A percentile compares a stretch with the other conserved stretches of the same genome.
Conservation (phyloP, 805 yeast genomes). For the Nakazawaea sp. region DNA sequence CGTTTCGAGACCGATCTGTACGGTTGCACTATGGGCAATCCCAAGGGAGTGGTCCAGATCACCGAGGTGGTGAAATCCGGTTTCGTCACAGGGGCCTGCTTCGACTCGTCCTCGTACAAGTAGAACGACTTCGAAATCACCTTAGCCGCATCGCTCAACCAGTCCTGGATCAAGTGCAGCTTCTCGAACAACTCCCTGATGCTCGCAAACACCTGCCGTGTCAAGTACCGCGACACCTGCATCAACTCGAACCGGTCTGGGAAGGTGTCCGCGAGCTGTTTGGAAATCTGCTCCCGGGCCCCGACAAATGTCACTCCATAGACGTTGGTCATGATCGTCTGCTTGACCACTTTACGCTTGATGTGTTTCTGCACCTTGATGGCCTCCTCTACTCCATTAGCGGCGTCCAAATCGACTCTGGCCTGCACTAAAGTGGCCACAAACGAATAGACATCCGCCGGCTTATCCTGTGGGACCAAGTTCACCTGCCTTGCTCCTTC, state of each 20-base stretch:
- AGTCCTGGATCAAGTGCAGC: constrained; percentile 93
- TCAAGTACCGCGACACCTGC: constrained; percentile 55
- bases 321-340: constrained; percentile 97
- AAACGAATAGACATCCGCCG: constrained; percentile 70
- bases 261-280: constrained; percentile 58
- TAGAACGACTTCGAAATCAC: constrained; percentile 74
- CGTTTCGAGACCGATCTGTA: constrained; percentile 65
- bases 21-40: constrained; percentile 96
- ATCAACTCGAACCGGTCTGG: constrained; percentile 30
- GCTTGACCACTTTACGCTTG: constrained; percentile 86
- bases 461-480: constrained; percentile 60
- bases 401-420: constrained; percentile 47
- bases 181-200: constrained; percentile 82
- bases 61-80: constrained; percentile 78
- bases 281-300: constrained; percentile 82
- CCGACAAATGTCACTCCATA: constrained; percentile 96
- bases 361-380: constrained; percentile 51
- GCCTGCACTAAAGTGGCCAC: constrained; percentile 60
- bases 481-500: constrained; percentile 83
- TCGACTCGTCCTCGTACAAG: constrained; percentile 47
- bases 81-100: constrained; percentile 33
- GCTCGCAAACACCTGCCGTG: constrained; percentile 73
- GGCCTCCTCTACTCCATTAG: constrained; percentile 48
- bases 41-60: constrained; percentile 96
- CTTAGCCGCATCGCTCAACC: constrained; percentile 86